phyloP scores from a whole-genome alignment of 306 rosid genomes.

The Gleditsia sinensis region DNA sequence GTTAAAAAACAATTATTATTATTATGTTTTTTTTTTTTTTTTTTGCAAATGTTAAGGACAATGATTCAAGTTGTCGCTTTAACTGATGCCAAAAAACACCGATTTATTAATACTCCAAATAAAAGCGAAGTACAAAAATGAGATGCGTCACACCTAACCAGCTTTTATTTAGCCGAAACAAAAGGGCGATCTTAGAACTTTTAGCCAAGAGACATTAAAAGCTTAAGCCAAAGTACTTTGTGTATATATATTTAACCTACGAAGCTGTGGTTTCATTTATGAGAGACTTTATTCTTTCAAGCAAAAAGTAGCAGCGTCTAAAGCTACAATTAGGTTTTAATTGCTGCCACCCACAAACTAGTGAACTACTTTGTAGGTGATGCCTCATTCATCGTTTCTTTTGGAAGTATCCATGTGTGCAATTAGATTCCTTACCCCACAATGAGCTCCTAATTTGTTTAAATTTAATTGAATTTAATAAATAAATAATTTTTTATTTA shows the following conservation, averaged over 20 bases:
- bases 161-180: neutral
- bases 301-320: conserved; percentile 17
- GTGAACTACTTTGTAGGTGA: too few species aligned
- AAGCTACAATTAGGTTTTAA: neutral
- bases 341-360: neutral
- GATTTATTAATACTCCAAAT: too few species aligned
- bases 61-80: neutral
- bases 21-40: too few species aligned
- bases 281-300: neutral
- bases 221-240: neutral
- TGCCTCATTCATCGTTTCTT: too few species aligned
- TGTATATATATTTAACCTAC: too few species aligned
- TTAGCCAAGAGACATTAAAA: neutral
- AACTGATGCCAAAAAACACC: neutral
- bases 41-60: neutral
- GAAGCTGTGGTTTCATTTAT: too few species aligned
- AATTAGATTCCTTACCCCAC: too few species aligned
- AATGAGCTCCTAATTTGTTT: too few species aligned
- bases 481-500: too few species aligned
- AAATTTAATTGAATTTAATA: too few species aligned
- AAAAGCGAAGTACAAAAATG: neutral
- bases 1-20: too few species aligned
- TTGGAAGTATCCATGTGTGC: too few species aligned
- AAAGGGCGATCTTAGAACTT: neutral
- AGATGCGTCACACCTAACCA: neutral